These are phyloP conservation scores for Ascocoryne sarcoides DNA, from an alignment of 2,329 filamentous ascomycete genomes.

Conservation along the genomic window DNA sequence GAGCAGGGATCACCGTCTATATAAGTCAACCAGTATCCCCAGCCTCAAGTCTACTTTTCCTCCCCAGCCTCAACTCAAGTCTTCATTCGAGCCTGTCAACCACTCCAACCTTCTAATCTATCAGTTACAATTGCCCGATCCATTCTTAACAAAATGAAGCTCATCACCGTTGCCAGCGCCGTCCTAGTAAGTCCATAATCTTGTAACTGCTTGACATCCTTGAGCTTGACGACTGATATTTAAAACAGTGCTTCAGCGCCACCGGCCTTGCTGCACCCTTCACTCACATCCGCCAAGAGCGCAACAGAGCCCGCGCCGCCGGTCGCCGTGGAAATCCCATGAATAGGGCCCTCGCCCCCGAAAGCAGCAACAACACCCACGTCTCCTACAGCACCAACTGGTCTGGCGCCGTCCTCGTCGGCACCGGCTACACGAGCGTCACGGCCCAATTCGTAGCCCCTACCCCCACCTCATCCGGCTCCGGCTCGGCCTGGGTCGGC, in stretches of 20 bases:
- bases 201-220: too few relatives aligned
- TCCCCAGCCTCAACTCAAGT: too few relatives aligned
- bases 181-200: too few relatives aligned
- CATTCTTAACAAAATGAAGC: too few relatives aligned
- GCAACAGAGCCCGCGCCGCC: slow-evolving; percentile 22
- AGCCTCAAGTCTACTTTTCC: too few relatives aligned
- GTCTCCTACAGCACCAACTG: slow-evolving; percentile 48
- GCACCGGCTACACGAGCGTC: slow-evolving; percentile 43
- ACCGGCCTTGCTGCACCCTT: slow-evolving; percentile 36
- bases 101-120: too few relatives aligned
- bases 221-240: too few relatives aligned
- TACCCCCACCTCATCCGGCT: slow-evolving; percentile 29
- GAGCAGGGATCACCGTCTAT: too few relatives aligned
- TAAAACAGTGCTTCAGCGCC: slow-evolving; percentile 38
- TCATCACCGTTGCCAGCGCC: too few relatives aligned
- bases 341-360: not conserved
- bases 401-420: slow-evolving; percentile 47
- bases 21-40: too few relatives aligned
- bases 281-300: slow-evolving; percentile 33
- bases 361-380: slow-evolving; percentile 30
- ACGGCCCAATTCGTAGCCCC: slow-evolving; percentile 46
- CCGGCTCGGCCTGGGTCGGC: slow-evolving; percentile 42
- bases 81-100: too few relatives aligned
- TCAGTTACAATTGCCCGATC: too few relatives aligned
- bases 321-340: slow-evolving; percentile 20